A percentile compares a stretch with the other conserved stretches of the same genome.
Evolutionary conservation across 1,284 basidiomycete genomes (phyloP).

Genomic region (Testicularia cyperi): DNA sequence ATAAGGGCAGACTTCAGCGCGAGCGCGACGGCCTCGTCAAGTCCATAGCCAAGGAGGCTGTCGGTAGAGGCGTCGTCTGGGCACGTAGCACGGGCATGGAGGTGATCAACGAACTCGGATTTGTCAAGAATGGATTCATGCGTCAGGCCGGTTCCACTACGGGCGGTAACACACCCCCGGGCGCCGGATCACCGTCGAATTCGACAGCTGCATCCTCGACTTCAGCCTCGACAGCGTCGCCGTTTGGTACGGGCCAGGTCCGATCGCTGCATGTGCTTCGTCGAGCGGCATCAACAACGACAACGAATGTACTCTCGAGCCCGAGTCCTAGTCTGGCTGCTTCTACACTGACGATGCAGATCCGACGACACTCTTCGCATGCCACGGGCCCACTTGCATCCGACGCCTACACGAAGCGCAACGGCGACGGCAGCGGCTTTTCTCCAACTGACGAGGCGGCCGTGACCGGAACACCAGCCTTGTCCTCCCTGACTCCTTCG

Average conservation of each 20-base stretch:
- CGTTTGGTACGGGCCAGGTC: not conserved
- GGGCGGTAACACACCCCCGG: too few species aligned
- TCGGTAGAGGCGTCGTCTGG: constrained; percentile 46
- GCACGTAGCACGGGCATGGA: constrained; percentile 55
- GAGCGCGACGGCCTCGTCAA: constrained; percentile 24
- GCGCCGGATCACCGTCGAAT: too few species aligned
- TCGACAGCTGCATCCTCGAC: not conserved
- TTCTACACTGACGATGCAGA: too few species aligned
- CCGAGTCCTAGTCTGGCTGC: too few species aligned
- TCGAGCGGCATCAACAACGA: not conserved
- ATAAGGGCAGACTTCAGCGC: constrained; percentile 21
- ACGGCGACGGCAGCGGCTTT: not conserved
- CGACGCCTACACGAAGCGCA: constrained; percentile 32
- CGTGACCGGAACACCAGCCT: constrained; percentile 20
- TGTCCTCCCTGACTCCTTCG: constrained; percentile 26
- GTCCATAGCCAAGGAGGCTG: constrained; percentile 21
- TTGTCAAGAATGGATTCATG: constrained; percentile 51
- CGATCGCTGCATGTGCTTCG: not conserved
- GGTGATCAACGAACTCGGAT: constrained; percentile 55
- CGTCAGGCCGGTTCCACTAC: constrained; percentile 37
- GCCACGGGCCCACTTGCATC: constrained; percentile 22
- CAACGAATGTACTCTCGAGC: not conserved
- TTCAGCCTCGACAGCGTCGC: constrained; percentile 1
- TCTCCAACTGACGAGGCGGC: constrained; percentile 4
- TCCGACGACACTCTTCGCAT: constrained; percentile 12